Percentiles rank a stretch among this genome's conserved stretches.
These are phyloP conservation scores for Pholiota adiposa DNA, from an alignment of 1,284 basidiomycete species.

Conservation along the genomic window DNA sequence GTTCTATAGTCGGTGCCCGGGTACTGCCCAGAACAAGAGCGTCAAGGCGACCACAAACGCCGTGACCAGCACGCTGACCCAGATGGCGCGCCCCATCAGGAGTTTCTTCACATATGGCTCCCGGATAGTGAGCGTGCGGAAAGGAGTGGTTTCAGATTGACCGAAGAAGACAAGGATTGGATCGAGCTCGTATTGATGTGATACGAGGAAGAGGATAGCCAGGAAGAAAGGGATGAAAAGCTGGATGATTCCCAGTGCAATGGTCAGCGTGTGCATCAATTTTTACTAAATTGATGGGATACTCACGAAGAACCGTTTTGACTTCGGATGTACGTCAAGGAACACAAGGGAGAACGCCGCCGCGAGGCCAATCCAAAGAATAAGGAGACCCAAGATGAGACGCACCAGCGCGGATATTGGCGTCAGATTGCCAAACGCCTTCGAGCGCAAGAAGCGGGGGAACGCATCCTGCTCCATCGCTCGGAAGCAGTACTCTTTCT, in stretches of 20 bases:
- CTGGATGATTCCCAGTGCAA: slow-evolving; percentile 44
- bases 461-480: slow-evolving; percentile 99
- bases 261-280: neutral
- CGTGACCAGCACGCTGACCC: slow-evolving; percentile 77
- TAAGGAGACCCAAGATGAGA: slow-evolving; percentile 82
- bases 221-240: slow-evolving; percentile 95
- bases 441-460: slow-evolving; percentile 92
- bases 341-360: slow-evolving; percentile 93
- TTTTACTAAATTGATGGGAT: neutral
- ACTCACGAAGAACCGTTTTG: slow-evolving; percentile 93
- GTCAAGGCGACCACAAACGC: slow-evolving; percentile 78
- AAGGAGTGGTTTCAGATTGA: slow-evolving; percentile 90
- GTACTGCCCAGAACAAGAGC: slow-evolving; percentile 90
- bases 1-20: slow-evolving; percentile 77
- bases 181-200: slow-evolving; percentile 96
- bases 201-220: slow-evolving; percentile 87
- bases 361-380: slow-evolving; percentile 92
- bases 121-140: slow-evolving; percentile 86
- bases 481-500: slow-evolving; percentile 97
- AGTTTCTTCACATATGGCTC: slow-evolving; percentile 94
- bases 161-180: slow-evolving; percentile 87
- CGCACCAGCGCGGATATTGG: slow-evolving; percentile 87
- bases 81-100: slow-evolving; percentile 84
- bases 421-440: slow-evolving; percentile 97
- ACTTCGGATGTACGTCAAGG: slow-evolving; percentile 88